Evolutionary conservation across 140 eudicot genomes (phyloP), one percentile per base, ranked within the genome.

Genomic region (Senecio squalidus): DNA sequence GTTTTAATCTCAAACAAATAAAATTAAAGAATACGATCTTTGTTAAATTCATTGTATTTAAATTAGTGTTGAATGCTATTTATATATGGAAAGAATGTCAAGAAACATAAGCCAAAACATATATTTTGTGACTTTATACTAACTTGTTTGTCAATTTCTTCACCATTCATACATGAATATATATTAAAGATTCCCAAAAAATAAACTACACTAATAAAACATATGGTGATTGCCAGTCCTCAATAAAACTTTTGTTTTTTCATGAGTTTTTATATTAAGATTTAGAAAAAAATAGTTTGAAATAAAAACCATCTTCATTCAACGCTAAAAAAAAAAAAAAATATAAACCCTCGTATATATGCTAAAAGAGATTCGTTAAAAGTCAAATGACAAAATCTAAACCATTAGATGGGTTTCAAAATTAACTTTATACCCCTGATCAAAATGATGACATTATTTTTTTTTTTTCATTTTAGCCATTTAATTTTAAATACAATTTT

Each of bases 71-170:
- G 15, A 41, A 41, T n/a, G n/a, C n/a, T 44, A 23, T 40, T 21
- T 17, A 46, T 31, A 2, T 44, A 23, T 29, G n/a, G 73, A 29
- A 44, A 67, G 49, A 29, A 55, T 55, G 65, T 39, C 38, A 14
- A 10, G n/a, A 5, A 69, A 39, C 56, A 60, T 70, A 29, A 61
- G 45, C 51, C 58, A 61, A 62, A 61, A 52, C 40, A 41, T 22
- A 52, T 41, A 61, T 53, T 41, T 44, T n/a, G n/a, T n/a, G n/a
- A 44, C 41, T 33, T 48, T 31, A n/a, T 23, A 31, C 52, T n/a
- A 53, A 62, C 58, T 62, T 41, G 50, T 52, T 70, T 71, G 76
- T 71, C 76, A 43, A 71, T 62, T 53, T 62, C 70, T 71, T 62
- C 27, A 3, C 45, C 18, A 55, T 46, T 55, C 38, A 34, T 52